Base-by-base conservation (phyloP, 805 yeast species). In the Blastobotrys muscicola region DNA sequence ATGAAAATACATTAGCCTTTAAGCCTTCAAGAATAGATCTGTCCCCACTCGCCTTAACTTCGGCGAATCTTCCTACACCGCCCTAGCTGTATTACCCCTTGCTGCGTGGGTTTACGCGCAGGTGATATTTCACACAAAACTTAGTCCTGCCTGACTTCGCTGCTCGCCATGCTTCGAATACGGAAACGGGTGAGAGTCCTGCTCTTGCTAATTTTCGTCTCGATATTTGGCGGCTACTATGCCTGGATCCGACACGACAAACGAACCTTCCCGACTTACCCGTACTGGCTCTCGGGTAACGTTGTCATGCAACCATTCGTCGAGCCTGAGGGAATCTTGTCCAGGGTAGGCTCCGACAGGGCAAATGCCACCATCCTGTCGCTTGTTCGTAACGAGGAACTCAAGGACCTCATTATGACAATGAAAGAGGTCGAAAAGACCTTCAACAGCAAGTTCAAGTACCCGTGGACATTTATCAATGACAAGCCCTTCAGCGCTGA, bases 381-480 rank as follows among this genome's bases (percentile, higher is more conserved):
- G 2, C 65, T 85, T 43, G 92, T 81, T n/a, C 67, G 87, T 47
- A 83, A 85, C 55, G 55, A 70, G 5, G 95, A 85, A 53, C 56
- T 72, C 13, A 51, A 51, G 0, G 69, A 61, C 1, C 67, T 85
- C 8, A 53, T 74, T 1, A 49, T 53, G 8, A 73, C 94, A 1
- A 76, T 86, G 48, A 57, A 56, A 44, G 75, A 72, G 49, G 72
- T 86, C 31, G 94, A 86, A 56, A 58, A 58, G 23, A 69, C 65
- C 2, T 86, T 85, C 66, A 86, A 86, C 57, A 48, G 60, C 26
- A 82, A 82, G 53, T 86, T 79, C 61, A 70, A 72, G 38, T 86
- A 86, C 57, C 94, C 95, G 0, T 85, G 85, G 66, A 85, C 85
- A 2, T 82, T 86, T 47, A 58, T 86, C 38, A 86, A 85, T 57